Conservation (phyloP, 768 basidiomycete genomes). For the Leccinum rimulosum region DNA sequence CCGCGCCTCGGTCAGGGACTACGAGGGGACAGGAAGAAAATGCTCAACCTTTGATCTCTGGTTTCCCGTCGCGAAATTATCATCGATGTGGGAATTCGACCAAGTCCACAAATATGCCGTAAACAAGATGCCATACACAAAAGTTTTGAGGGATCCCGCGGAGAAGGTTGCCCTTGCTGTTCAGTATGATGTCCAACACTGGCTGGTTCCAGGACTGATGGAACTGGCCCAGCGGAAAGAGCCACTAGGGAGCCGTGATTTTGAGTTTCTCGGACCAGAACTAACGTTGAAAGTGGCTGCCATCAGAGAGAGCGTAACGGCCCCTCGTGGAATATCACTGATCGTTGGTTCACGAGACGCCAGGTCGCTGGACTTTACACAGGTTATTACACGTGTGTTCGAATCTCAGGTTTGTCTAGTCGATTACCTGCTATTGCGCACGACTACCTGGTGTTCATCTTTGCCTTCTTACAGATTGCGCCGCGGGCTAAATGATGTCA, state of each 20-base stretch:
- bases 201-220: constrained; percentile 33
- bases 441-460: not conserved
- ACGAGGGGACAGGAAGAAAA: not conserved
- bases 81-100: constrained; percentile 39
- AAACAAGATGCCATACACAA: constrained; percentile 22
- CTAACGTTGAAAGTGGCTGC: constrained; percentile 19
- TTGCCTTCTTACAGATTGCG: not conserved
- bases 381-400: constrained; percentile 8
- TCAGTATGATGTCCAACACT: constrained; percentile 31
- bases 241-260: constrained; percentile 17
- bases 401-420: constrained; percentile 4
- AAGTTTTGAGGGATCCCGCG: constrained; percentile 7
- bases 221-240: constrained; percentile 18
- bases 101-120: constrained; percentile 31
- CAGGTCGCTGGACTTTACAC: constrained; percentile 13
- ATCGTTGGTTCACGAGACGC: constrained; percentile 1
- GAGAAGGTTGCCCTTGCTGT: constrained; percentile 32
- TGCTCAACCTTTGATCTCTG: constrained; percentile 27
- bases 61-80: constrained; percentile 39
- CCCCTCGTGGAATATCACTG: not conserved
- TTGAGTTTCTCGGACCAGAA: constrained; percentile 15
- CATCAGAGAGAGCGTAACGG: constrained; percentile 19
- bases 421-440: not conserved
- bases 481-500: not conserved
- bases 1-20: not conserved